Evolutionary conservation across 1,284 basidiomycete genomes (phyloP).

Genomic region (Vanrija sp.): DNA sequence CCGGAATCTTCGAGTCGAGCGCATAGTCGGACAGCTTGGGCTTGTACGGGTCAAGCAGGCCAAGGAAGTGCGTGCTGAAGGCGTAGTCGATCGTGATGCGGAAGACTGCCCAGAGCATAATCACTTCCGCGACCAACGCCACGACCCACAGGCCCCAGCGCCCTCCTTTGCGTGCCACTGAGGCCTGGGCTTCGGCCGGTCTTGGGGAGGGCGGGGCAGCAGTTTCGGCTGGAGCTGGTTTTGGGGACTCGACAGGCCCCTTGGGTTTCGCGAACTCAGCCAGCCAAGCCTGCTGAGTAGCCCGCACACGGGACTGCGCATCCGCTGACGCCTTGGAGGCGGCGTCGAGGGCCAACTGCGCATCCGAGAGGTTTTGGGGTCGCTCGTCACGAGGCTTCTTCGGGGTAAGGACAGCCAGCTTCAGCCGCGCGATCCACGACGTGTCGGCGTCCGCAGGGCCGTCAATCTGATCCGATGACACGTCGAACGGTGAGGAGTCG

Average conservation of each 20-base stretch:
- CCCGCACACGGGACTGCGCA: constrained; percentile 1
- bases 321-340: constrained; percentile 4
- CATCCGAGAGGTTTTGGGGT: not conserved
- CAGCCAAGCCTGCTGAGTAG: constrained; percentile 11
- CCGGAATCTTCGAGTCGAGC: not conserved
- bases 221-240: not conserved
- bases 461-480: not conserved
- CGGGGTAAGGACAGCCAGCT: not conserved
- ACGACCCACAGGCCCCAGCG: constrained; percentile 28
- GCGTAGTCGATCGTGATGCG: constrained; percentile 39
- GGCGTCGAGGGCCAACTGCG: constrained; percentile 8
- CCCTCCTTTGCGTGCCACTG: not conserved
- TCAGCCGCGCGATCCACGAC: constrained; percentile 11
- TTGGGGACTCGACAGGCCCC: not conserved
- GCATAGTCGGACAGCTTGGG: constrained; percentile 3
- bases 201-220: not conserved
- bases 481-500: not conserved
- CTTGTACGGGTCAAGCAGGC: constrained; percentile 27
- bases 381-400: too few relatives aligned
- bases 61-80: constrained; percentile 17
- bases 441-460: constrained; percentile 2
- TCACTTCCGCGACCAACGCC: constrained; percentile 28
- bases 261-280: constrained; percentile 4
- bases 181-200: not conserved
- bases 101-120: constrained; percentile 40